Base-by-base conservation (phyloP, 345 rosid genomes). In the Rhodamnia argentea region DNA sequence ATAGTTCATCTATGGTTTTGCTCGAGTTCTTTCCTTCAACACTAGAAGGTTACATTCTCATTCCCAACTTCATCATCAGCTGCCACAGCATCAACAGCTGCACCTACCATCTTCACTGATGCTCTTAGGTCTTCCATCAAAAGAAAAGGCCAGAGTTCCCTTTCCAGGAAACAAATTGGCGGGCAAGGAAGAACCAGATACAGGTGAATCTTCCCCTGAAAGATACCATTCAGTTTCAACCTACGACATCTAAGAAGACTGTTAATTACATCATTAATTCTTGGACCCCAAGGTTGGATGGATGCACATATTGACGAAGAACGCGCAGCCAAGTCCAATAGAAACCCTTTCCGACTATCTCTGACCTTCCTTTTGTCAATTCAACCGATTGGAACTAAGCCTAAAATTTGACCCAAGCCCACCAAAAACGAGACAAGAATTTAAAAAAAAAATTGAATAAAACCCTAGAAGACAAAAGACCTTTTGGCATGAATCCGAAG, bases 81-180 rank as follows among this genome's bases (percentile, higher is more conserved):
- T 82, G 58, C 29, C 82, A 29, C 55, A 23, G 84, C 60, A 88
- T 27, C 85, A 51, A 86, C 60, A 86, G 42, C 74, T 85, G 86
- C 52, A 27, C 40, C 40, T 3, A 37, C 40, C 40, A 37, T 37
- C 40, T 37, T 37, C 40, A 51, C 44, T 4, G 84, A n/a, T 27
- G 2, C 40, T 52, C 11, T 55, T 12, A 52, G 37, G 44, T 10
- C 84, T 82, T 82, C 55, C 84, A 4, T 52, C 84, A 52, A 64
- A 1, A 64, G 24, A 32, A 16, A 64, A 64, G 24, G 78, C 78
- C 24, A 32, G 11, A 16, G 24, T 64, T 32, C 76, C 6, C 2
- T 29, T 29, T 64, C 42, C 42, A 20, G 24, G 57, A 20, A 55
- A 18, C 5, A 55, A 55, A 22, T 55, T 55, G 26, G 58, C 22